Base-by-base conservation (phyloP, 2,329 filamentous ascomycete genomes). In the Fusarium bulbicola region DNA sequence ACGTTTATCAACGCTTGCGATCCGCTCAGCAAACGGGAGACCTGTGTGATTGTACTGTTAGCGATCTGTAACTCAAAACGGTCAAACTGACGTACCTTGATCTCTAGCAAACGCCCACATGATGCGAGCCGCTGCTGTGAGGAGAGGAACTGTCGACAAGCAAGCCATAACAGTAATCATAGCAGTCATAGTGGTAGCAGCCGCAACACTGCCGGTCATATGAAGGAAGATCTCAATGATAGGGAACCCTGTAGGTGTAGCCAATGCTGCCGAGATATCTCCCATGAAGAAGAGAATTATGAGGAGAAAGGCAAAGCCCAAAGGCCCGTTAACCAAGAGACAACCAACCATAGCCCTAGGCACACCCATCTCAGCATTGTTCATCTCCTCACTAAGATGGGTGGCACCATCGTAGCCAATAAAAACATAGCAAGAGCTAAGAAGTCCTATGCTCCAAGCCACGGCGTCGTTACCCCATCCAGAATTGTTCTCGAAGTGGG, bases 81-180 rank as follows among this genome's bases (percentile, higher is more conserved):
- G 2, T 5, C 14, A 26, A 21, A 26, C 2, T 28, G 21, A 20
- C 54, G 21, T 21, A 70, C 72, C 72, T 59, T 58, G 47, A 28
- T 75, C 73, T 50, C 73, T 53, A 2, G 73, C 73, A 52, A 75
- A 75, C 3, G 73, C 70, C 73, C 73, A 75, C 70, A 74, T 75
- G 2, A 73, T 57, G 0, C 73, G 67, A 11, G 73, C 73, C 2
- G 73, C 63, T 1, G 73, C 68, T 0, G 73, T 61, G 4, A 75
- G n/a, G 1, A 75, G 49, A 1, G 73, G 61, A 8, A 75, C 46
- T 1, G 73, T 75, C 2, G 73, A 30, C 24, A 75, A 28, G 2
- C 30, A 47, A 1, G 73, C 73, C 73, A 75, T 72, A 3, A 61
- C 26, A 4, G 64, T 53, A 1, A 75, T 61, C 1, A 59, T 63